Evolutionary conservation across 306 rosid genomes (phyloP).

Genomic region (Vigna unguiculata): DNA sequence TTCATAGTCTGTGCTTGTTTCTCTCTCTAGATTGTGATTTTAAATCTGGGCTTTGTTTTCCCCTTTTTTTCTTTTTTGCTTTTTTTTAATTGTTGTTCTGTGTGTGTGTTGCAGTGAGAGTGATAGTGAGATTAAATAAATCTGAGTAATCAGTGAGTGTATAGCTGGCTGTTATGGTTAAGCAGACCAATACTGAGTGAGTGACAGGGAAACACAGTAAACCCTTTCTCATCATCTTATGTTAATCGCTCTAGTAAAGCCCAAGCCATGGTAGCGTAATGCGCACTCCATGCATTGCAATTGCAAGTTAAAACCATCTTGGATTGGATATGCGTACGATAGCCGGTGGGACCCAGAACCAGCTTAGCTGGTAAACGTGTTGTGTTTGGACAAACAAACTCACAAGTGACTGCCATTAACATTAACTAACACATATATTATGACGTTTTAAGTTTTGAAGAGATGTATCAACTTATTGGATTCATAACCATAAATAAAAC

Average conservation of each 20-base stretch:
- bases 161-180: conserved; percentile 48
- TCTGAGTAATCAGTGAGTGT: conserved; percentile 42
- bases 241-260: conserved; percentile 19
- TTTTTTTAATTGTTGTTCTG: background rate
- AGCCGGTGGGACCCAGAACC: conserved; percentile 28
- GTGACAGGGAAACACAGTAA: conserved; percentile 54
- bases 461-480: no score
- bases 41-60: conserved; percentile 55
- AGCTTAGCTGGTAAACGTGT: conserved; percentile 36
- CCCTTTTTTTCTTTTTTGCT: background rate
- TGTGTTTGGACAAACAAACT: background rate
- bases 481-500: no score
- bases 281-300: conserved; percentile 51
- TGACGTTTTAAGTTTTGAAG: background rate
- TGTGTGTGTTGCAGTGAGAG: conserved; percentile 33
- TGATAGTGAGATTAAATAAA: conserved; percentile 40
- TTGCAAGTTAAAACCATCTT: background rate
- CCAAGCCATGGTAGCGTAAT: conserved; percentile 44
- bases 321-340: conserved; percentile 31
- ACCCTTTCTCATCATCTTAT: conserved; percentile 12
- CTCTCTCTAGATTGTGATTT: conserved; percentile 66
- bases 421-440: background rate
- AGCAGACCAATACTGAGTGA: conserved; percentile 52
- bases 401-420: conserved; percentile 10
- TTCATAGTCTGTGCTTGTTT: conserved; percentile 49